Evolutionary conservation across 768 basidiomycete species (phyloP), one percentile per base, ranked within the genome.

Genomic region (Collybia nuda): DNA sequence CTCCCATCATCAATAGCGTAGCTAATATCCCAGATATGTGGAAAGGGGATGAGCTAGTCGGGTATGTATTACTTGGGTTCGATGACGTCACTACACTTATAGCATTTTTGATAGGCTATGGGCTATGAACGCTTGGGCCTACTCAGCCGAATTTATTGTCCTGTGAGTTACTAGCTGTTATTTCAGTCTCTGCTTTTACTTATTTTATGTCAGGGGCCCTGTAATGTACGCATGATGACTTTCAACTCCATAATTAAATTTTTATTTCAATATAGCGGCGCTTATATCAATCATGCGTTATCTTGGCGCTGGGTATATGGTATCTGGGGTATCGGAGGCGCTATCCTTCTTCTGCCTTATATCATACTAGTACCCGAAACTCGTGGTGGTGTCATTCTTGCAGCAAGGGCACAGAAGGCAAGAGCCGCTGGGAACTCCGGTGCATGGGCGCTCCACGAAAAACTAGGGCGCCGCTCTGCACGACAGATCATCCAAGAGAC

Each of bases 101-200:
- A 4, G 15, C 21, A 15, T 17, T 18, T n/a, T 18, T 24, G 24
- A 8, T 40, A 60, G 56, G 6, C 49, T 55, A 19, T 61, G 59
- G 59, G 59, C 59, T 14, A 61, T 61, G 59, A 61, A 61, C n/a
- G 44, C 42, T 6, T 61, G 59, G 59, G 48, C 55, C n/a, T 61
- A 61, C 35, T 56, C 59, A 19, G 51, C 56, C 1, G 59, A 61
- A 38, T 21, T 44, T 15, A 48, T 58, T 29, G 49, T 61, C 9
- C 22, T 58, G 59, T 58, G 28, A 47, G 55, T 37, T 14, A 19
- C 26, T 38, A 9, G 17, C 1, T n/a, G 3, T 23, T 3, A 1
- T 38, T 23, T 29, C 2, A 18, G 26, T 51, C 12, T 18, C 40
- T 17, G 6, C 15, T 5, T 22, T 28, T 19, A 40, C 18, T 40